Percentiles rank a stretch among this genome's conserved stretches.
phyloP scores from a whole-genome alignment of 352 stramenopile genomes.

The Globisporangium recalcitrans region DNA sequence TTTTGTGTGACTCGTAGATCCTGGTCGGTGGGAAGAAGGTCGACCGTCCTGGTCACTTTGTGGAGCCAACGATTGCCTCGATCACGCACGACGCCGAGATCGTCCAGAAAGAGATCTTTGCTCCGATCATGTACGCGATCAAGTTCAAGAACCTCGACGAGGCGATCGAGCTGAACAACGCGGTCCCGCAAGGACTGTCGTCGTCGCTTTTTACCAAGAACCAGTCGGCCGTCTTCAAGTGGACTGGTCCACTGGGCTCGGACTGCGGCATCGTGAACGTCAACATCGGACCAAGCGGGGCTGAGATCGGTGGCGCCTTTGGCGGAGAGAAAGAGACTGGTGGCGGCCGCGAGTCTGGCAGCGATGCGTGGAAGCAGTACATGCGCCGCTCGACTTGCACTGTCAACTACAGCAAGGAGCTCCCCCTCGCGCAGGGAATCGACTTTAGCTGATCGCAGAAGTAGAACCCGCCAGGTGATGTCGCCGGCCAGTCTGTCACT shows the following conservation, averaged over 20 bases:
- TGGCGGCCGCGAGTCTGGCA: conserved; percentile 87
- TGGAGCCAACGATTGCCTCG: conserved; percentile 88
- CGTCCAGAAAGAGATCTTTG: conserved; percentile 90
- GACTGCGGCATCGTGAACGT: conserved; percentile 93
- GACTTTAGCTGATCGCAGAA: conserved; percentile 63
- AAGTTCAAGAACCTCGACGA: conserved; percentile 90
- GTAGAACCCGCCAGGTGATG: background rate
- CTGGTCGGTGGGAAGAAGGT: conserved; percentile 81
- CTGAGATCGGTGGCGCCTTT: conserved; percentile 91
- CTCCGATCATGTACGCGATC: conserved; percentile 88
- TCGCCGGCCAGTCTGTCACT: background rate
- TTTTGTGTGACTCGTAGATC: conserved; percentile 40
- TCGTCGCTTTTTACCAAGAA: conserved; percentile 91
- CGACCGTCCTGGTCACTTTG: conserved; percentile 81
- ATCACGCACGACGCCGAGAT: conserved; percentile 80
- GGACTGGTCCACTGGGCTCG: conserved; percentile 84
- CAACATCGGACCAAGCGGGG: conserved; percentile 89
- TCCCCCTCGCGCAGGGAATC: conserved; percentile 91
- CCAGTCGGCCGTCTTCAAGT: conserved; percentile 90
- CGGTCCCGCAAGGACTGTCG: conserved; percentile 89
- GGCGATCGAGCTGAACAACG: conserved; percentile 90
- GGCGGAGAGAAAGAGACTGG: conserved; percentile 92
- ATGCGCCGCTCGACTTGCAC: conserved; percentile 93
- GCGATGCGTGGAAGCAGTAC: conserved; percentile 93
- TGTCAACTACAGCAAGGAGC: conserved; percentile 91